Percentiles rank a stretch among this genome's conserved stretches.
These are phyloP conservation scores for Hypoxylon cercidicola DNA, from an alignment of 495 filamentous ascomycete genomes.

Conservation along the genomic window DNA sequence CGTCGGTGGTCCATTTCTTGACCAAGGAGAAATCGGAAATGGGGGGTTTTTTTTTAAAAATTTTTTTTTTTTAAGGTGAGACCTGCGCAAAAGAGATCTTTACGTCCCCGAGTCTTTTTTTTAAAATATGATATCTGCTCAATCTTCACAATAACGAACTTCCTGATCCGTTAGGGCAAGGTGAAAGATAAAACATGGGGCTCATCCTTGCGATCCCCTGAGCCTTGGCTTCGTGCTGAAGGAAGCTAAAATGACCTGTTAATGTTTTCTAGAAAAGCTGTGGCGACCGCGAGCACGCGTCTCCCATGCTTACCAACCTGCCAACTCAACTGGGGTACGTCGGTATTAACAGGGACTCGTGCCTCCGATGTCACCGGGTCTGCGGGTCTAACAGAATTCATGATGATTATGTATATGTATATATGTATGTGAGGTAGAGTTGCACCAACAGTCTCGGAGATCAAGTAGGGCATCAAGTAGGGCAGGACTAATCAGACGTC, in stretches of 20 bases:
- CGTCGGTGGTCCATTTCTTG: conserved; percentile 26
- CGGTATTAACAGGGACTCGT: conserved; percentile 3
- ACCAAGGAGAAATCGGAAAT: conserved; percentile 39
- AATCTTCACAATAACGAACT: conserved; percentile 25
- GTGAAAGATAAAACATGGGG: conserved; percentile 24
- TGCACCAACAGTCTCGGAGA: no score
- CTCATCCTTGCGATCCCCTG: conserved; percentile 22
- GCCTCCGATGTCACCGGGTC: conserved; percentile 6
- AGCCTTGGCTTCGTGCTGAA: conserved; percentile 32
- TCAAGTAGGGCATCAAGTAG: no score
- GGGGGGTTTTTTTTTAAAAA: conserved; percentile 14
- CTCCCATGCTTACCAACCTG: conserved; percentile 1
- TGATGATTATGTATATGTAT: conserved; percentile 20
- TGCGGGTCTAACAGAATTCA: conserved; percentile 12
- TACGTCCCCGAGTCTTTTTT: no score
- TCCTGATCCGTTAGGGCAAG: conserved; percentile 25
- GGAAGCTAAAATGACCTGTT: conserved; percentile 18
- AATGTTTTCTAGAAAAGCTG: conserved; percentile 31
- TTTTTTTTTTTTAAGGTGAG: conserved; percentile 22
- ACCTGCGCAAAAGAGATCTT: conserved; percentile 5
- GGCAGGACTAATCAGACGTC: neutral
- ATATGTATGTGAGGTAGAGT: no score
- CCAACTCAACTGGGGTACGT: neutral
- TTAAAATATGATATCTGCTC: no score
- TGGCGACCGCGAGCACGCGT: conserved; percentile 5